These are phyloP conservation scores for Colletotrichum brevisporum DNA, from an alignment of 2,329 filamentous ascomycete genomes.

Conservation along the genomic window DNA sequence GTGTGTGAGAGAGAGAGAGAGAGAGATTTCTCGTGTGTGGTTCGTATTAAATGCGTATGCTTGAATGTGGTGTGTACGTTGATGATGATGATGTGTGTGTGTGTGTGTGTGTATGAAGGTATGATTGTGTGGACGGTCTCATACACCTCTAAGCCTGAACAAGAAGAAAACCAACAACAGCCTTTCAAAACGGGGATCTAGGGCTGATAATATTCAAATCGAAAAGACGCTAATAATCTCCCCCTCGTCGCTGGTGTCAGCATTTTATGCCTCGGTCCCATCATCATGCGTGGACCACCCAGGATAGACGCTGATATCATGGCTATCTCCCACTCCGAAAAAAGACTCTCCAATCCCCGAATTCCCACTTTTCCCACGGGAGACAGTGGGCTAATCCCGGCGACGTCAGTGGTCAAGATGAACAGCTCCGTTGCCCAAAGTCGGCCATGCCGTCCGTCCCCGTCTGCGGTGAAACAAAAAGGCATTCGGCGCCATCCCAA, in stretches of 20 bases:
- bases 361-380: slow-evolving; percentile 34
- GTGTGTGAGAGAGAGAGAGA: not conserved
- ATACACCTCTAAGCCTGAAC: not conserved
- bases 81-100: too few species aligned
- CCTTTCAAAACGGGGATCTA: not conserved
- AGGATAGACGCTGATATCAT: slow-evolving; percentile 39
- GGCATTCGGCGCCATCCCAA: slow-evolving; percentile 34
- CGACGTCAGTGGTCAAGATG: slow-evolving; percentile 28
- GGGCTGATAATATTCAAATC: slow-evolving; percentile 29
- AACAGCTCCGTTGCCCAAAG: slow-evolving; percentile 13
- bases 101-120: too few species aligned
- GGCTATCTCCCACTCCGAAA: slow-evolving; percentile 4
- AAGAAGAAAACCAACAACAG: not conserved
- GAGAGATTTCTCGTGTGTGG: not conserved
- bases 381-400: slow-evolving; percentile 30
- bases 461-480: slow-evolving; percentile 23
- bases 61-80: too few species aligned
- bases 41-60: too few species aligned
- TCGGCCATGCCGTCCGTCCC: slow-evolving; percentile 34
- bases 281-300: slow-evolving; percentile 37
- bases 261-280: slow-evolving; percentile 36
- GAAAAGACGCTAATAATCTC: slow-evolving; percentile 14
- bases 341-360: not conserved
- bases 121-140: not conserved
- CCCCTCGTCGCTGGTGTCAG: slow-evolving; percentile 11